Conservation (phyloP, 306 rosid genomes). For the Cyamopsis tetragonoloba region DNA sequence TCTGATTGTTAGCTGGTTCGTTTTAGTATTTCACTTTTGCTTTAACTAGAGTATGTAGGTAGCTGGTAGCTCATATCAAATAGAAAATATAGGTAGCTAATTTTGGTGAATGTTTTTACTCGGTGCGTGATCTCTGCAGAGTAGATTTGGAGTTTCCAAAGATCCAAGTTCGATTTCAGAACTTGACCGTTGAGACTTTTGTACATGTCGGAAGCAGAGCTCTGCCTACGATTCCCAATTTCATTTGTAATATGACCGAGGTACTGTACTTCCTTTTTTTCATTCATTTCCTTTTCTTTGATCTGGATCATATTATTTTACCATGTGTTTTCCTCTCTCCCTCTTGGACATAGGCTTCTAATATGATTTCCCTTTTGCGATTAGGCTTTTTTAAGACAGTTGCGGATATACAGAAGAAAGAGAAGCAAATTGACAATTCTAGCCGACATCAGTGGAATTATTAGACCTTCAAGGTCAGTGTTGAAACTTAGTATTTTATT, state of each 20-base stretch:
- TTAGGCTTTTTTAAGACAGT: conserved; percentile 69
- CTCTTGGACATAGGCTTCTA: neutral
- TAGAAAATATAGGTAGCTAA: neutral
- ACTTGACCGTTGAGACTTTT: conserved; percentile 72
- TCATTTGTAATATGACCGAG: conserved; percentile 81
- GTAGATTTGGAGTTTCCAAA: conserved; percentile 83
- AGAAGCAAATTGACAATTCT: conserved; percentile 88
- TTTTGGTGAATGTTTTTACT: neutral
- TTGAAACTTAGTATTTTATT: no score
- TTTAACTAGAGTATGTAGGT: neutral
- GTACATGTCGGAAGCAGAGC: conserved; percentile 98
- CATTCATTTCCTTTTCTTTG: no score
- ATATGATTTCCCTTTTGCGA: conserved; percentile 2
- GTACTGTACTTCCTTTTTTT: conserved; percentile 40
- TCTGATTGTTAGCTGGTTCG: neutral
- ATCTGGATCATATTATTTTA: neutral
- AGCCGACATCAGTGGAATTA: conserved; percentile 67
- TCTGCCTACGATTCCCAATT: conserved; percentile 91
- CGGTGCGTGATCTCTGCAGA: conserved; percentile 36
- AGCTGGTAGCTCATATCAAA: neutral
- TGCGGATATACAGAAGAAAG: conserved; percentile 43
- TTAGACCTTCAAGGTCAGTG: conserved; percentile 79
- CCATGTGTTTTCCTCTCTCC: neutral
- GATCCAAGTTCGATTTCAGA: conserved; percentile 87
- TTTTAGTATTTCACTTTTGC: neutral